These are phyloP conservation scores for Naganishia onofrii DNA, from an alignment of 768 basidiomycete genomes.

Conservation along the genomic window DNA sequence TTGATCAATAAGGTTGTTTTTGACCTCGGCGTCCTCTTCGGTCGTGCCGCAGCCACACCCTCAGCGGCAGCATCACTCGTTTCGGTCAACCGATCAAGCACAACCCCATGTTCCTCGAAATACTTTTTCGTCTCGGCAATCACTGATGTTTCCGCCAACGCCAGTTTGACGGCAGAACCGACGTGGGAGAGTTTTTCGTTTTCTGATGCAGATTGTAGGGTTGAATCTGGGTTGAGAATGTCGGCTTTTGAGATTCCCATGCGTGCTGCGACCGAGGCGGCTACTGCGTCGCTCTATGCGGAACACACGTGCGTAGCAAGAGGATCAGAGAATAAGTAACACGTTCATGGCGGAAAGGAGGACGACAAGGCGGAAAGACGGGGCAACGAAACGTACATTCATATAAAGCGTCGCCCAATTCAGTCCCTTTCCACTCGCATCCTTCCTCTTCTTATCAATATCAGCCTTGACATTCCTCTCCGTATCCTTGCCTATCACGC, in stretches of 20 bases:
- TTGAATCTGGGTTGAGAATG: conserved; percentile 74
- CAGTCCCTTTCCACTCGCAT: conserved; percentile 41
- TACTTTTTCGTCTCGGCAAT: conserved; percentile 91
- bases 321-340: too few relatives aligned
- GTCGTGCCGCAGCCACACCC: conserved; percentile 34
- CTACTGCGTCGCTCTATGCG: conserved; percentile 77
- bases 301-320: too few relatives aligned
- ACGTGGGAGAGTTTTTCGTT: conserved; percentile 39
- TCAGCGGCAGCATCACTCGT: conserved; percentile 7
- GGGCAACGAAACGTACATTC: conserved; percentile 57
- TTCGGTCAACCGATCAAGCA: conserved; percentile 30
- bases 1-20: conserved; percentile 86
- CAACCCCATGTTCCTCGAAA: conserved; percentile 59
- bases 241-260: conserved; percentile 83
- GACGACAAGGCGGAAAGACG: too few relatives aligned
- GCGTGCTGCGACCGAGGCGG: conserved; percentile 80
- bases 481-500: conserved; percentile 46
- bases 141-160: conserved; percentile 92
- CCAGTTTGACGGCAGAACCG: conserved; percentile 80
- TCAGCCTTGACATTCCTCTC: conserved; percentile 40
- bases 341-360: too few relatives aligned
- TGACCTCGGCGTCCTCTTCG: conserved; percentile 56
- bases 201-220: conserved; percentile 55
- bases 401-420: conserved; percentile 75
- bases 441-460: conserved; percentile 50